These are phyloP conservation scores for Arbutus unedo DNA, from an alignment of 148 eudicot genomes.

Conservation along the genomic window DNA sequence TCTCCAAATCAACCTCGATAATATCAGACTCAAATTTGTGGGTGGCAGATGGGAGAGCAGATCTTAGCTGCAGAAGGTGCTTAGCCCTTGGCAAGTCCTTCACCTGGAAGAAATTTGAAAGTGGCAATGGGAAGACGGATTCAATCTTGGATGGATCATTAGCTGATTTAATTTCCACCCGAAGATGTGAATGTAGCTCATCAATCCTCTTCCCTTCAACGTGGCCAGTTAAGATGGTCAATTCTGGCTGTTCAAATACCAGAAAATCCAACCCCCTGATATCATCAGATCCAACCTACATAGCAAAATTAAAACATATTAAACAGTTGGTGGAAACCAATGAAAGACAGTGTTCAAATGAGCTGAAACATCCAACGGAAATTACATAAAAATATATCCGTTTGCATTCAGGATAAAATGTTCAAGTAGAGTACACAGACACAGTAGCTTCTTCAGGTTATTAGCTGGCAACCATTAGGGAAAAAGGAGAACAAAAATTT, in stretches of 20 bases:
- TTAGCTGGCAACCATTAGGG: not conserved
- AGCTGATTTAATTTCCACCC: conserved; percentile 81
- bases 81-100: conserved; percentile 82
- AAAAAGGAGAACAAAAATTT: not conserved
- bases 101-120: conserved; percentile 90
- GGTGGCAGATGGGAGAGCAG: conserved; percentile 51
- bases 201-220: conserved; percentile 62
- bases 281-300: conserved; percentile 77
- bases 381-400: not conserved
- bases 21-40: conserved; percentile 74
- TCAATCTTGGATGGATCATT: conserved; percentile 69
- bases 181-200: conserved; percentile 67
- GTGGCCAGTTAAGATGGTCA: conserved; percentile 76
- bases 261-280: conserved; percentile 68
- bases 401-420: not conserved
- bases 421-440: not conserved
- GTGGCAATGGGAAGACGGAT: conserved; percentile 73
- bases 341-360: conserved; percentile 6
- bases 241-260: conserved; percentile 86
- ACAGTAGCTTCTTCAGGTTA: not conserved
- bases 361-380: not conserved
- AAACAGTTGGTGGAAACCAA: conserved; percentile 2
- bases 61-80: conserved; percentile 78
- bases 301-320: not conserved
- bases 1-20: conserved; percentile 83